Conservation (phyloP, 192 early-diverging fungal genomes). For the Backusella luteola region DNA sequence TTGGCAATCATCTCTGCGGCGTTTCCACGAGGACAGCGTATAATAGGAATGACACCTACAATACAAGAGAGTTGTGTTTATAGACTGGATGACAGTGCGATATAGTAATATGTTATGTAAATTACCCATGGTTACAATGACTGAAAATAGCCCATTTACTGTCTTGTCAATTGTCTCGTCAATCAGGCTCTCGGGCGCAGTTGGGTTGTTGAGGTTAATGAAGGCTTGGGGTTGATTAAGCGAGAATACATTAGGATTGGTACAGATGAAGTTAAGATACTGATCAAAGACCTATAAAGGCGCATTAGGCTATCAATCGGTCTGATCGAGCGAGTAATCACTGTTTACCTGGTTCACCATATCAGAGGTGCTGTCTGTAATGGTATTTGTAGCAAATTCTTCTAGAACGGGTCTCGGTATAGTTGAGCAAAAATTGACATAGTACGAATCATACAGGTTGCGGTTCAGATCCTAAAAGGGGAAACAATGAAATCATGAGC, state of each 20-base stretch:
- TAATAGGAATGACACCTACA: slow-evolving; percentile 80
- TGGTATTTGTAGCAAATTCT: slow-evolving; percentile 86
- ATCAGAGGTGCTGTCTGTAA: slow-evolving; percentile 69
- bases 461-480: slow-evolving; percentile 75
- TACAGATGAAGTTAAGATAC: slow-evolving; percentile 92
- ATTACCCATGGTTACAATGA: slow-evolving; percentile 83
- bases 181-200: slow-evolving; percentile 79
- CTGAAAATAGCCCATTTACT: slow-evolving; percentile 83
- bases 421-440: slow-evolving; percentile 91
- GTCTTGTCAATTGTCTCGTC: slow-evolving; percentile 77
- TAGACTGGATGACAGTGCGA: too few relatives aligned
- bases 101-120: too few relatives aligned
- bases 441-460: slow-evolving; percentile 93
- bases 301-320: slow-evolving; percentile 24
- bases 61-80: too few relatives aligned
- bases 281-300: slow-evolving; percentile 87
- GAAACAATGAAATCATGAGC: not conserved
- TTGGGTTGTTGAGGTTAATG: slow-evolving; percentile 78
- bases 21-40: slow-evolving; percentile 87
- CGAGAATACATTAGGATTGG: slow-evolving; percentile 92
- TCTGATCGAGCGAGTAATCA: too few relatives aligned
- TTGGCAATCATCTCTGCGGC: slow-evolving; percentile 92
- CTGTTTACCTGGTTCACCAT: slow-evolving; percentile 74
- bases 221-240: slow-evolving; percentile 83
- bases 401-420: slow-evolving; percentile 89